Evolutionary conservation across 164 flowering plant species (phyloP).

Genomic region (Annona cherimola): DNA sequence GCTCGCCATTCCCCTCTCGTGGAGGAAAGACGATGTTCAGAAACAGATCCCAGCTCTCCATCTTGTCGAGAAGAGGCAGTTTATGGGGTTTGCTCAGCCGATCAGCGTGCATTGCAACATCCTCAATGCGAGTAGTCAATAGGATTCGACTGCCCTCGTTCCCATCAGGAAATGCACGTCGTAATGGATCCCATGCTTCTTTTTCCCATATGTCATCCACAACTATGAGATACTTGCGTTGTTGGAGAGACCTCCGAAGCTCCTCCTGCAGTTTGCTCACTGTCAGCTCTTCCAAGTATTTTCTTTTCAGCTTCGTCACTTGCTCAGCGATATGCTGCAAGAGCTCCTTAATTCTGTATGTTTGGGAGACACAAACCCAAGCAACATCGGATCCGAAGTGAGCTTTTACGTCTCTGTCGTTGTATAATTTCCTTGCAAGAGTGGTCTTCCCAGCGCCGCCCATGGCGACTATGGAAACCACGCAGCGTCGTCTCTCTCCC

Average conservation of each 20-base stretch:
- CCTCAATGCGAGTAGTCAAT: no score
- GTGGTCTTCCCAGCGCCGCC: no score
- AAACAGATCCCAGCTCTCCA: constrained; percentile 18
- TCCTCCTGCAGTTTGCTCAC: constrained; percentile 13
- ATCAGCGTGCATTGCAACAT: constrained; percentile 19
- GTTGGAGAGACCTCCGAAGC: constrained; percentile 7
- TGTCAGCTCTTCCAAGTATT: background rate
- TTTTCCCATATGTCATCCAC: no score
- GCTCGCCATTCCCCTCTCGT: background rate
- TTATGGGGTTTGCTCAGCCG: no score
- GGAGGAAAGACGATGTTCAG: no score
- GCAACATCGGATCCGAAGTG: constrained; percentile 9
- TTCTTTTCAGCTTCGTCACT: constrained; percentile 21
- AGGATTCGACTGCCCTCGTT: no score
- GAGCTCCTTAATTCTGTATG: constrained; percentile 15
- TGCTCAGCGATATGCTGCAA: constrained; percentile 37
- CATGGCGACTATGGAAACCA: no score
- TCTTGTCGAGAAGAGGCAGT: background rate
- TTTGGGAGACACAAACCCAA: no score
- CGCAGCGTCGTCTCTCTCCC: no score
- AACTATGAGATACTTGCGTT: no score
- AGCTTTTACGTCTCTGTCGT: constrained; percentile 5
- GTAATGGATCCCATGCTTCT: constrained; percentile 21
- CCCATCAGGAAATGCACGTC: constrained; percentile 19
- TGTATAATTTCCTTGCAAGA: no score